Conservation (phyloP, 2,329 filamentous ascomycete species). For the Periglandula ipomoeae region DNA sequence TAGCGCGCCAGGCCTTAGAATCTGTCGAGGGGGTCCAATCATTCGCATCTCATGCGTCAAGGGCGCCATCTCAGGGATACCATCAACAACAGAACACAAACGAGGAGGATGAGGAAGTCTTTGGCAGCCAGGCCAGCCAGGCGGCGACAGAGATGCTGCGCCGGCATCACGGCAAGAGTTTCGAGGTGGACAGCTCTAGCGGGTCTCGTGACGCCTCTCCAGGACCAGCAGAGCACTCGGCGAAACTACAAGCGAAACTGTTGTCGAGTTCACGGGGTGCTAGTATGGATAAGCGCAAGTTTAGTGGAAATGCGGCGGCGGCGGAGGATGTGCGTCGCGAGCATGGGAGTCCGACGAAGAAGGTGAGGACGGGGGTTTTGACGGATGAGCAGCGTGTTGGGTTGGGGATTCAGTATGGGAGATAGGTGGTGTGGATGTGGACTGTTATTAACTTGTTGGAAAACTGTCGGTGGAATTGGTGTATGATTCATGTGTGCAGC, state of each 20-base stretch:
- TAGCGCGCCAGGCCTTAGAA: constrained; percentile 44
- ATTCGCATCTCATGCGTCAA: constrained; percentile 15
- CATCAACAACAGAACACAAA: constrained; percentile 9
- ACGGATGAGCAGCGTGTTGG: constrained; percentile 34
- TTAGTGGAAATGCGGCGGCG: constrained; percentile 23
- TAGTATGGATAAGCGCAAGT: constrained; percentile 43
- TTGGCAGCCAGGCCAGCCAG: constrained; percentile 69
- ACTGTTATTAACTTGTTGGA: no score
- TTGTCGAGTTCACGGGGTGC: constrained; percentile 35
- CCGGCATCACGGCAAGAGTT: constrained; percentile 43
- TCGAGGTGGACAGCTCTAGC: constrained; percentile 37
- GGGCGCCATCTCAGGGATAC: constrained; percentile 12
- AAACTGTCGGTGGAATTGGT: no score
- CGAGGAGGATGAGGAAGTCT: constrained; percentile 41
- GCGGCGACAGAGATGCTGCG: constrained; percentile 68
- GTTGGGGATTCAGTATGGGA: constrained; percentile 42
- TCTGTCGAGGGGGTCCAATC: constrained; percentile 40
- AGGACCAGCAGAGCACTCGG: constrained; percentile 32
- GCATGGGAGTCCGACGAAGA: constrained; percentile 42
- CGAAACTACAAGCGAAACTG: constrained; percentile 42
- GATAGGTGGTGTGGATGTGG: constrained; percentile 9
- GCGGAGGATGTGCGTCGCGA: constrained; percentile 26
- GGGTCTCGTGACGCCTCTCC: constrained; percentile 36
- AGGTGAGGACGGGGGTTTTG: constrained; percentile 32
- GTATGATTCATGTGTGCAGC: no score